These are phyloP conservation scores for Diaporthe longicolla DNA, from an alignment of 2,329 filamentous ascomycete genomes.

Conservation along the genomic window DNA sequence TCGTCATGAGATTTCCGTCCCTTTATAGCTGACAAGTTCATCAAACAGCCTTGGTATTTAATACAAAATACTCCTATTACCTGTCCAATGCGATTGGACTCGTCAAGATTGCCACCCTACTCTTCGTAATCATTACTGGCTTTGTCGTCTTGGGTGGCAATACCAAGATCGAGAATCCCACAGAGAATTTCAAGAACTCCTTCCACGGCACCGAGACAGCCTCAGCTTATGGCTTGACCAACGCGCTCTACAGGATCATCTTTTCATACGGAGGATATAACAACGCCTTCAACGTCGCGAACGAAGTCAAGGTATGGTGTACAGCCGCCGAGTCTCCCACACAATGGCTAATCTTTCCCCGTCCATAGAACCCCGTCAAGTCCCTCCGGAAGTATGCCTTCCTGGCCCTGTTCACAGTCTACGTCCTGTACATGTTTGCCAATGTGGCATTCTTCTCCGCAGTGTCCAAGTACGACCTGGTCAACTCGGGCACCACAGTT, in stretches of 20 bases:
- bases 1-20: background rate
- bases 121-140: constrained; percentile 70
- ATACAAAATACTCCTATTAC: constrained; percentile 67
- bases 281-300: constrained; percentile 73
- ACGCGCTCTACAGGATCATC: constrained; percentile 71
- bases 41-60: constrained; percentile 53
- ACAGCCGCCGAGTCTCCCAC: background rate
- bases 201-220: constrained; percentile 61
- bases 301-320: constrained; percentile 63
- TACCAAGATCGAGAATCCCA: constrained; percentile 63
- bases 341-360: background rate
- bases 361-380: constrained; percentile 67
- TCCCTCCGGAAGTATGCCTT: constrained; percentile 66
- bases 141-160: constrained; percentile 72
- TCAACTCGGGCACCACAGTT: constrained; percentile 60
- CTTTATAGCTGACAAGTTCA: background rate
- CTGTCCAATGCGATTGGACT: constrained; percentile 68
- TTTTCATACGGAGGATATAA: constrained; percentile 71
- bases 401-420: constrained; percentile 64
- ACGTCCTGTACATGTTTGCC: constrained; percentile 68
- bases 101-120: constrained; percentile 70
- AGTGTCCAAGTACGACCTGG: constrained; percentile 66
- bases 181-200: constrained; percentile 67
- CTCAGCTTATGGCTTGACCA: constrained; percentile 64
- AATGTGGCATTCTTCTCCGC: constrained; percentile 74